Evolutionary conservation across 805 yeast species (phyloP), one percentile per base, ranked within the genome.

Genomic region (Grigorovia jiainica): DNA sequence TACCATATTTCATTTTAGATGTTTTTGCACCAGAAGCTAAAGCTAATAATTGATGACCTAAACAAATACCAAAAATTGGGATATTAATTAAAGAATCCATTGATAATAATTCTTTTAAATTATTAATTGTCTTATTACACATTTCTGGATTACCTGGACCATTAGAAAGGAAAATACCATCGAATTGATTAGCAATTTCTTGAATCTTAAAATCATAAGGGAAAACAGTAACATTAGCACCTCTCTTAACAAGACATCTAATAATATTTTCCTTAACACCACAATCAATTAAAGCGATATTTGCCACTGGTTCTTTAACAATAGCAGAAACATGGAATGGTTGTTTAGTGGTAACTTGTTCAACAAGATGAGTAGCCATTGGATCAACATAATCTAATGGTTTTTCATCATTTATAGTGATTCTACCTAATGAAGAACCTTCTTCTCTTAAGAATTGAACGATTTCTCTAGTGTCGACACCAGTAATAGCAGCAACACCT

Each of bases 81-180:
- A 89, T 74, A 27, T 81, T 73, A 47, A 68, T 72, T 43, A 76
- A 65, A 41, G 66, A 60, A 13, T 45, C 41, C 45, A 75, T 65
- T 36, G 73, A 73, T 79, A 90, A 77, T 43, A 90, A 75, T 56
- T 75, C 71, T 58, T 72, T 76, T 63, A 90, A 73, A 66, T 82
- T 79, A 53, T 73, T 72, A 27, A 86, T 85, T 8, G 97, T 89
- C 32, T 74, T 57, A 29, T 80, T 62, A 71, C 96, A 87, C 65
- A 85, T 90, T 39, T 94, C 83, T 59, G 97, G 97, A 66, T 90
- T 95, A 57, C 97, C 97, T 42, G 97, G 97, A 42, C 97, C 97
- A 61, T 90, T 90, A 34, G 95, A 84, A 51, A 87, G 78, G 68
- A 92, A 92, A 41, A 92, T 68, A 55, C 98, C 99, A 60, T 92